Evolutionary conservation across 2,329 filamentous ascomycete species (phyloP).

Genomic region (Penicillium sp.): DNA sequence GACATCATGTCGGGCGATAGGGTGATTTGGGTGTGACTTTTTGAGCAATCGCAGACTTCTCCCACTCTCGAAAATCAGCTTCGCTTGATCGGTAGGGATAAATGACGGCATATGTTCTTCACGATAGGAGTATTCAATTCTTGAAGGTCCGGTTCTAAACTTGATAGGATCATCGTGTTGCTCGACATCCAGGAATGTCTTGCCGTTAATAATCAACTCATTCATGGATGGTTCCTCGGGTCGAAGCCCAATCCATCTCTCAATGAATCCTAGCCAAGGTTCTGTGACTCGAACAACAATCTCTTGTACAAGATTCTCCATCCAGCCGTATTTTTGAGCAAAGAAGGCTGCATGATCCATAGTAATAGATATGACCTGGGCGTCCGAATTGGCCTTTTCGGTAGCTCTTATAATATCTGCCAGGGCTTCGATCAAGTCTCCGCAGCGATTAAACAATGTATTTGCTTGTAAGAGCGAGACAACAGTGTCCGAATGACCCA

Average conservation of each 20-base stretch:
- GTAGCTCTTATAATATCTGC: conserved; percentile 44
- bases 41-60: conserved; percentile 73
- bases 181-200: conserved; percentile 63
- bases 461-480: conserved; percentile 39
- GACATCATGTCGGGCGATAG: conserved; percentile 58
- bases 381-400: conserved; percentile 55
- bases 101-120: conserved; percentile 67
- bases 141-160: conserved; percentile 60
- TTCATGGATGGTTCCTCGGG: conserved; percentile 56
- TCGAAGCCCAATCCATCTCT: conserved; percentile 73
- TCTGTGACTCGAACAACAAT: conserved; percentile 63
- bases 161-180: conserved; percentile 61
- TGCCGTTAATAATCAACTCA: conserved; percentile 51
- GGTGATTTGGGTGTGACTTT: conserved; percentile 69
- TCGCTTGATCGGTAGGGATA: conserved; percentile 67
- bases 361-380: conserved; percentile 61
- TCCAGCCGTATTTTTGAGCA: conserved; percentile 62
- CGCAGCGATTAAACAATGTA: conserved; percentile 40
- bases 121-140: conserved; percentile 57
- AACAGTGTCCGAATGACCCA: conserved; percentile 22
- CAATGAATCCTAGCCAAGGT: conserved; percentile 67
- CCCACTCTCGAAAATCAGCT: conserved; percentile 75
- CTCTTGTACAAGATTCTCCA: conserved; percentile 66
- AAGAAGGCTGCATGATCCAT: conserved; percentile 63
- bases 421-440: conserved; percentile 37